These are phyloP conservation scores for Cyclotella sp. DNA, from an alignment of 108 stramenopile genomes.

Conservation along the genomic window DNA sequence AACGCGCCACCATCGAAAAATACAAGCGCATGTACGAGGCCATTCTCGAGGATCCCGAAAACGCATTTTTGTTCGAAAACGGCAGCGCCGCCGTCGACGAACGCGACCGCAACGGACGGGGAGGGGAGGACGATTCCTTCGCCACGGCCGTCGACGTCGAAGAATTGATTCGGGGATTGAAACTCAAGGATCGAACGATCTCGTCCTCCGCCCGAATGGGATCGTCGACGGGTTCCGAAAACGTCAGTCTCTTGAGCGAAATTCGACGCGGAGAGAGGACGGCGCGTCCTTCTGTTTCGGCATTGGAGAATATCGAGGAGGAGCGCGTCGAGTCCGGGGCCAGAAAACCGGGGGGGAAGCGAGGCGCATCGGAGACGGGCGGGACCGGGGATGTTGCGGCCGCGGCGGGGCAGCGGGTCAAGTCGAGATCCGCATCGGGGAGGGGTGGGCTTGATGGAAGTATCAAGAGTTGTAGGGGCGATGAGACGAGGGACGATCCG, in stretches of 20 bases:
- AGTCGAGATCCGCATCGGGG: neutral
- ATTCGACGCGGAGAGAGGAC: neutral
- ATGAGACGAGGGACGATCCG: neutral
- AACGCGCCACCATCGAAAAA: conserved; percentile 20
- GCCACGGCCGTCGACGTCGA: neutral
- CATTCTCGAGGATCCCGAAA: conserved; percentile 1
- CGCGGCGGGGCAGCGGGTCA: neutral
- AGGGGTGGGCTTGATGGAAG: neutral
- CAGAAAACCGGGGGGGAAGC: neutral
- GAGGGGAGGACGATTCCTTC: neutral
- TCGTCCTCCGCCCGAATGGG: neutral
- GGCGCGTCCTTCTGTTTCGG: neutral
- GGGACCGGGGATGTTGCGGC: neutral
- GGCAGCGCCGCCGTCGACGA: neutral
- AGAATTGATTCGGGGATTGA: conserved; percentile 6
- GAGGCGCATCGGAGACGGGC: neutral
- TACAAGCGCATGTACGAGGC: conserved; percentile 16
- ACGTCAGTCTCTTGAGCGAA: neutral
- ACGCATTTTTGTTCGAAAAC: conserved; percentile 6
- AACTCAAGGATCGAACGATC: neutral
- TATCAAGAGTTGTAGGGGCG: neutral
- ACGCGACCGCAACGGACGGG: neutral
- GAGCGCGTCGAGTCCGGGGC: neutral
- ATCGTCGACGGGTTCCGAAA: neutral
- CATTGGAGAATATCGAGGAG: neutral